phyloP scores from a whole-genome alignment of 2,329 filamentous ascomycete species.

The Juglanconis oblonga region DNA sequence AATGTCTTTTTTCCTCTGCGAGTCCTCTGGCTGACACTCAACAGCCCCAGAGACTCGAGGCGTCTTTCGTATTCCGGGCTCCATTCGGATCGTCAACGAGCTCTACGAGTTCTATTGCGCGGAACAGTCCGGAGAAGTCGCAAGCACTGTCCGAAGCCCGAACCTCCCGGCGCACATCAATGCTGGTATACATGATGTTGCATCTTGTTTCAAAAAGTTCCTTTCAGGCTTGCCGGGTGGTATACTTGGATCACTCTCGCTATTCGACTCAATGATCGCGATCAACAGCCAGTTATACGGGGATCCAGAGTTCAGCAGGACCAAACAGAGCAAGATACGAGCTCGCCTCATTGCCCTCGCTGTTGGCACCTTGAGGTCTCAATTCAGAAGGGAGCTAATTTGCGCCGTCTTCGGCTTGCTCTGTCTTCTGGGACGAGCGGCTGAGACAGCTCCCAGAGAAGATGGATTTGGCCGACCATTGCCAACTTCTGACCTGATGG shows the following conservation, averaged over 20 bases:
- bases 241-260: constrained; percentile 58
- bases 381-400: constrained; percentile 60
- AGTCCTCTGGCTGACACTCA: constrained; percentile 20
- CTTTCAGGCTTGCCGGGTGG: constrained; percentile 62
- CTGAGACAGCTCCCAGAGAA: constrained; percentile 52
- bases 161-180: constrained; percentile 60
- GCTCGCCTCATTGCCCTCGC: constrained; percentile 65
- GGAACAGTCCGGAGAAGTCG: constrained; percentile 47
- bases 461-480: constrained; percentile 50
- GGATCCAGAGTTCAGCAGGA: constrained; percentile 49
- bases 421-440: constrained; percentile 56
- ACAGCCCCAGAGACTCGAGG: constrained; percentile 47
- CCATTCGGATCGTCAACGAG: constrained; percentile 50
- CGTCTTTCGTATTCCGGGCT: constrained; percentile 63
- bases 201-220: constrained; percentile 65
- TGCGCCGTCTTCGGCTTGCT: constrained; percentile 66
- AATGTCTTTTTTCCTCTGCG: no score
- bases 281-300: constrained; percentile 55
- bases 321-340: constrained; percentile 54
- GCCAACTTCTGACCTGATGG: constrained; percentile 59
- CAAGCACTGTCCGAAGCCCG: constrained; percentile 56
- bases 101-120: constrained; percentile 64
- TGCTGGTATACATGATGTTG: constrained; percentile 61
- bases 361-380: constrained; percentile 56
- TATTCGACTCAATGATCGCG: constrained; percentile 62